phyloP scores from a whole-genome alignment of 805 yeast genomes.

The Candida fluviatilis region DNA sequence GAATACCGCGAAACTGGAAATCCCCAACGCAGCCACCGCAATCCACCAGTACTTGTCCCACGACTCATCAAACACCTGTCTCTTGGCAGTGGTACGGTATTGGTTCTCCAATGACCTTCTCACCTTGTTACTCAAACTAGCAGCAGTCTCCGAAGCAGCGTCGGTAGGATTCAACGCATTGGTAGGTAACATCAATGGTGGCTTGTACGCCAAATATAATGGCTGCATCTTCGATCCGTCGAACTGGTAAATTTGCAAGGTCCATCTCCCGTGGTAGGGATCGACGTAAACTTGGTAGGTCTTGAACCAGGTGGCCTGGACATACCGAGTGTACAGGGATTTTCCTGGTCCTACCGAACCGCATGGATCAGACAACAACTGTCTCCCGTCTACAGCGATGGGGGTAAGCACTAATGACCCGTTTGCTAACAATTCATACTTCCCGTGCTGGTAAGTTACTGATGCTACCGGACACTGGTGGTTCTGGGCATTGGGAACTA shows the following conservation, averaged over 20 bases:
- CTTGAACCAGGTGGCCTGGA: conserved; percentile 58
- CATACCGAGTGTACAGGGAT: conserved; percentile 68
- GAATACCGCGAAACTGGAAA: conserved; percentile 34
- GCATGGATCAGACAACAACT: conserved; percentile 85
- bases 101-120: conserved; percentile 77
- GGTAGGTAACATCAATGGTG: conserved; percentile 96
- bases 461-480: conserved; percentile 85
- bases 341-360: conserved; percentile 33
- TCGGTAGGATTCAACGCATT: conserved; percentile 82
- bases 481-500: conserved; percentile 62
- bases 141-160: conserved; percentile 29
- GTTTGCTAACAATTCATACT: conserved; percentile 55
- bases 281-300: conserved; percentile 61
- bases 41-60: conserved; percentile 55
- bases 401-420: conserved; percentile 73
- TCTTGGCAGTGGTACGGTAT: conserved; percentile 70
- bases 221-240: conserved; percentile 85
- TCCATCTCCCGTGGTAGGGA: conserved; percentile 78
- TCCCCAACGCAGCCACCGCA: conserved; percentile 42
- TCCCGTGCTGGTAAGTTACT: conserved; percentile 86
- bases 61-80: conserved; percentile 26
- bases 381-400: conserved; percentile 86
- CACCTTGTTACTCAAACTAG: conserved; percentile 42
- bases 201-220: conserved; percentile 83
- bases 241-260: conserved; percentile 66